These are phyloP conservation scores for Myriosclerotinia duriaeana DNA, from an alignment of 2,329 filamentous ascomycete genomes.

Conservation along the genomic window DNA sequence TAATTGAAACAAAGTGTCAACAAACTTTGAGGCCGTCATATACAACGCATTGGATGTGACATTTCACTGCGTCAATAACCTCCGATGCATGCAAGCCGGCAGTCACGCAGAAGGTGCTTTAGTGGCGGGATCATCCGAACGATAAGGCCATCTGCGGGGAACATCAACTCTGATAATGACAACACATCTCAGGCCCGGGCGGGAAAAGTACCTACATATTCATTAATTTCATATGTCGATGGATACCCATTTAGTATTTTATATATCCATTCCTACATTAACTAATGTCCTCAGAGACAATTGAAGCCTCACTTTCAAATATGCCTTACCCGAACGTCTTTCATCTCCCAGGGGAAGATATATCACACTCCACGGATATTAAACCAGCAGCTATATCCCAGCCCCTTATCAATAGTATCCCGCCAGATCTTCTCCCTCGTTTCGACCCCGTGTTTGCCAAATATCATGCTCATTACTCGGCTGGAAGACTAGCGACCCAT, in stretches of 20 bases:
- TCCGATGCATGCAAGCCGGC: conserved; percentile 14
- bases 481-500: conserved; percentile 45
- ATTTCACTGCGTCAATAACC: conserved; percentile 14
- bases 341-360: conserved; percentile 14
- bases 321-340: conserved; percentile 15
- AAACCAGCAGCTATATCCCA: conserved; percentile 33
- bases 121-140: conserved; percentile 14
- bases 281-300: neutral
- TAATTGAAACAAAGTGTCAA: conserved; percentile 9
- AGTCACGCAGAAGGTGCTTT: conserved; percentile 2
- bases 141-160: conserved; percentile 17
- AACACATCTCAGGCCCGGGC: conserved; percentile 2
- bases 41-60: conserved; percentile 9
- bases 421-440: conserved; percentile 41
- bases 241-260: conserved; percentile 4
- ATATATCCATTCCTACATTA: neutral
- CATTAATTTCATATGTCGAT: neutral
- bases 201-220: neutral
- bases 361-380: conserved; percentile 8
- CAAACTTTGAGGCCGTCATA: neutral
- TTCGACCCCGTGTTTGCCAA: conserved; percentile 46
- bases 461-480: conserved; percentile 46
- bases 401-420: conserved; percentile 46
- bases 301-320: neutral
- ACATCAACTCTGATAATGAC: conserved; percentile 9